Base-by-base conservation (phyloP, 805 yeast genomes). In the Barnettozyma populi region DNA sequence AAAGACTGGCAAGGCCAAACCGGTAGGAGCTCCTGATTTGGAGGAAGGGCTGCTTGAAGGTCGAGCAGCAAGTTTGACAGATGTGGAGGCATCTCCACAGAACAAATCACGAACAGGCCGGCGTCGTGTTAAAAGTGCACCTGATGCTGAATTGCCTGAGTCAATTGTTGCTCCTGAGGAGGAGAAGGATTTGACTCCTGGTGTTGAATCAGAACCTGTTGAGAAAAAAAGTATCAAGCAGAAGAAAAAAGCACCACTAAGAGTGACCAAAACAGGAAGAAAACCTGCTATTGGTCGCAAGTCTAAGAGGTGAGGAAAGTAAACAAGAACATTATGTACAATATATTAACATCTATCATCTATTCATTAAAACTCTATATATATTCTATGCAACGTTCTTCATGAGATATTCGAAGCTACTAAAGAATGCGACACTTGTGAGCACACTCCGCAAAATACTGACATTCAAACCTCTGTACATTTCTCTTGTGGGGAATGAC, bases 381-480 rank as follows among this genome's bases (percentile, higher is more conserved):
- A 7, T 37, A 14, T 4, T 20, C 59, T 52, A 78, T 13, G 71
- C 70, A 42, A 82, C 62, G 52, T 78, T 72, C 42, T 70, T 70
- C 88, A 86, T 81, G 45, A 83, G 64, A 52, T 73, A 75, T 63
- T 87, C 96, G 65, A 77, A 88, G 14, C 77, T 66, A 32, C 88
- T 75, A 64, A 88, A 88, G 61, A 88, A 86, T 7, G 82, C 81
- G 76, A 84, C 76, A 51, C 88, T 88, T 13, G 82, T 84, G 46
- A 84, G 57, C 44, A 88, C 78, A 0, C 94, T 82, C 51, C 96
- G 73, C 9, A 82, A 69, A 24, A 85, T 68, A 11, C 90, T 83
- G 24, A 88, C 86, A 2, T 89, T 87, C 39, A 88, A 68, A 0
- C 96, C 96, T 44, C 89, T 71, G 65, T 86, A 88, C 75, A 84